A percentile compares a stretch with the other conserved stretches of the same genome.
Evolutionary conservation across 805 yeast species (phyloP).

Genomic region (Ogataea zsoltii): DNA sequence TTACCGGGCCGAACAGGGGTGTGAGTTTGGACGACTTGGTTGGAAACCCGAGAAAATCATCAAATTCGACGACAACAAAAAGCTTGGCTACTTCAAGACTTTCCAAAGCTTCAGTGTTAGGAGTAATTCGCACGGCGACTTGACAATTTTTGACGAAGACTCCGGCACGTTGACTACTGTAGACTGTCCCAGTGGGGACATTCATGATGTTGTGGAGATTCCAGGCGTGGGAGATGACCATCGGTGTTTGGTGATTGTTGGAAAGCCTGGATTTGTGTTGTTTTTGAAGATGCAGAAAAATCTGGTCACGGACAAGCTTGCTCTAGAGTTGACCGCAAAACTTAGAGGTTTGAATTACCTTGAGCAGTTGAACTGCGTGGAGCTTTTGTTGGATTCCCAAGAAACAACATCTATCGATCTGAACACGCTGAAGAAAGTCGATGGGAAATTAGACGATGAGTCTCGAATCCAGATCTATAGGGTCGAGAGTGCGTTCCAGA

Average conservation of each 20-base stretch:
- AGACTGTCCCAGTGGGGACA: slow-evolving; percentile 1
- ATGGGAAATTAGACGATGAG: neutral
- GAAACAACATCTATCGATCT: neutral
- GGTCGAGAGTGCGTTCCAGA: slow-evolving; percentile 4
- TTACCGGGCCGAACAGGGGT: neutral
- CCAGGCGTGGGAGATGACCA: neutral
- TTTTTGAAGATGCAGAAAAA: slow-evolving; percentile 11
- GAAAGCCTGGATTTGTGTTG: slow-evolving; percentile 5
- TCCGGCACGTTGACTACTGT: neutral
- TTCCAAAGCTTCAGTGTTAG: neutral
- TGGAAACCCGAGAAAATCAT: no score
- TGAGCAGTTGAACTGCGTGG: slow-evolving; percentile 13
- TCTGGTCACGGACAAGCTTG: slow-evolving; percentile 9
- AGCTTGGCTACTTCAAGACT: neutral
- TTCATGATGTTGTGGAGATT: slow-evolving; percentile 2
- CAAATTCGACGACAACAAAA: no score
- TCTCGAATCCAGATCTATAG: slow-evolving; percentile 7
- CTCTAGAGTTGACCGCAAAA: neutral
- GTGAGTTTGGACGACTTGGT: neutral
- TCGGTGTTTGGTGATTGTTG: slow-evolving; percentile 10
- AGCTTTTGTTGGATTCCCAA: slow-evolving; percentile 2
- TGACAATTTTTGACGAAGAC: neutral
- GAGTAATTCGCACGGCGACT: neutral
- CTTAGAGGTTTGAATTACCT: slow-evolving; percentile 9
- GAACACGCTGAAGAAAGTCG: neutral